Conservation (phyloP, 2,329 filamentous ascomycete genomes). For the Alternaria alternata region DNA sequence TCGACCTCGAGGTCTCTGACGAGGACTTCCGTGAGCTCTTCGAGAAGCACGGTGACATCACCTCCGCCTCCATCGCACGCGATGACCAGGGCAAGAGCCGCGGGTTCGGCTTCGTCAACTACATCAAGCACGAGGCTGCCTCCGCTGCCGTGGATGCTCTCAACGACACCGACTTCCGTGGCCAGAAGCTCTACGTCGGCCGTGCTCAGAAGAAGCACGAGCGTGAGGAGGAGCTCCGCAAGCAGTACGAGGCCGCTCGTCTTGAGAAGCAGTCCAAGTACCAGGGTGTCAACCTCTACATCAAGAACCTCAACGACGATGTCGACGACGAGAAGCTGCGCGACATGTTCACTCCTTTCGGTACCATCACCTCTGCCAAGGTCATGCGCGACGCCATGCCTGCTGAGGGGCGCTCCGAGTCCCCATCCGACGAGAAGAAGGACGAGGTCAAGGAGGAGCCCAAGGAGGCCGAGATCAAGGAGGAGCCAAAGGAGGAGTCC, state of each 20-base stretch:
- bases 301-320: conserved; percentile 98
- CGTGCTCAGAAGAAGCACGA: conserved; percentile 99
- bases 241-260: conserved; percentile 97
- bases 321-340: conserved; percentile 98
- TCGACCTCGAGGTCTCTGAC: conserved; percentile 82
- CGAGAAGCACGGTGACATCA: conserved; percentile 91
- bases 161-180: conserved; percentile 89
- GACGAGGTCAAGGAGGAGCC: conserved; percentile 63
- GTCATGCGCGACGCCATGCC: conserved; percentile 88
- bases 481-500: conserved; percentile 64
- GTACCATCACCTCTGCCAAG: conserved; percentile 97
- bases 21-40: conserved; percentile 96
- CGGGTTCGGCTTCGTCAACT: conserved; percentile 97
- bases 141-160: conserved; percentile 87
- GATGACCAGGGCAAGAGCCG: conserved; percentile 91
- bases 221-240: conserved; percentile 98
- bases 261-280: conserved; percentile 99
- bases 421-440: conserved; percentile 56
- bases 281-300: conserved; percentile 98
- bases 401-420: conserved; percentile 56
- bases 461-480: conserved; percentile 59
- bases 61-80: conserved; percentile 91
- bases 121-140: conserved; percentile 87
- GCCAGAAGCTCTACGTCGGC: conserved; percentile 96
- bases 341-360: conserved; percentile 88